Evolutionary conservation across 2,329 filamentous ascomycete genomes (phyloP).

Genomic region (Penicillium nordicum): DNA sequence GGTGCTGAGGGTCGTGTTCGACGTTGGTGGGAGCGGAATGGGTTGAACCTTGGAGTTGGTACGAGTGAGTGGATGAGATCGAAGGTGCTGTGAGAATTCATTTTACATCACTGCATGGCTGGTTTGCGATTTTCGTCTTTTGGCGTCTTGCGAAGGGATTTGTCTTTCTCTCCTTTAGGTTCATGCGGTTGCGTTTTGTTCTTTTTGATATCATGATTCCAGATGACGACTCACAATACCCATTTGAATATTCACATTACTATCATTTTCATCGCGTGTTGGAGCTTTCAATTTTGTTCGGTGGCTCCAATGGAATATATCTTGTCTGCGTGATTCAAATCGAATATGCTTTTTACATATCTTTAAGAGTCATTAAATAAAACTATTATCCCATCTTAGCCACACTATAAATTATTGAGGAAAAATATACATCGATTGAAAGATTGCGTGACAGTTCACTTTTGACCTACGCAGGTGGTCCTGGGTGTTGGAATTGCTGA

Average conservation of each 20-base stretch:
- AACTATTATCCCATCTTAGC: too few species aligned
- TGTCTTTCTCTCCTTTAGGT: background rate
- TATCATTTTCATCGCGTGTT: constrained; percentile 10
- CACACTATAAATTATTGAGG: background rate
- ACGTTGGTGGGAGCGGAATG: constrained; percentile 84
- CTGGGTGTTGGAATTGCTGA: background rate
- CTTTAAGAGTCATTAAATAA: background rate
- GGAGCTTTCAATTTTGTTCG: background rate
- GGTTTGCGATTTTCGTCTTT: constrained; percentile 1
- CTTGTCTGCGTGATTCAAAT: constrained; percentile 2
- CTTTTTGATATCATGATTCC: constrained; percentile 12
- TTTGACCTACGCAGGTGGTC: too few species aligned
- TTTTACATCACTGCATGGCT: background rate
- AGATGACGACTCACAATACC: constrained; percentile 22
- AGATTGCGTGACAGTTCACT: too few species aligned
- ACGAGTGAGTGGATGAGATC: constrained; percentile 89
- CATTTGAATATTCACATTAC: constrained; percentile 18
- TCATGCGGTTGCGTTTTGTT: constrained; percentile 1
- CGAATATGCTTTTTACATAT: background rate
- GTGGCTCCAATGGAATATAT: background rate
- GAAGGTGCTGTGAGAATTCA: constrained; percentile 59
- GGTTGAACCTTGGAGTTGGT: constrained; percentile 73
- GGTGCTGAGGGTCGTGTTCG: constrained; percentile 69
- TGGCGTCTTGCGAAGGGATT: background rate
- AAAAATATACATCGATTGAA: background rate